These are phyloP conservation scores for Lomentospora prolificans DNA, from an alignment of 2,329 filamentous ascomycete species.

Conservation along the genomic window DNA sequence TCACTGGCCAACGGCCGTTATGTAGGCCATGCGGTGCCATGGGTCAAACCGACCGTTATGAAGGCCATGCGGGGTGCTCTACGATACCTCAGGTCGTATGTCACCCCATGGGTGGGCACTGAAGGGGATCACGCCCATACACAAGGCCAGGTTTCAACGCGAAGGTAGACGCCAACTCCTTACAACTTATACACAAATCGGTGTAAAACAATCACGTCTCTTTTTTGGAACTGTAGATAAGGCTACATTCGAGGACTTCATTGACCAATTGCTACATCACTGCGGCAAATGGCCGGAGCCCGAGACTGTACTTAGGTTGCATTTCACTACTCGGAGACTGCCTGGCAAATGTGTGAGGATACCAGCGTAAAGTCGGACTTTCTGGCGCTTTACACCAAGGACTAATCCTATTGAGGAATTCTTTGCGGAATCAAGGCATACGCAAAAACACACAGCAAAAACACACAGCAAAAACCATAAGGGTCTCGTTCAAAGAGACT, in stretches of 20 bases:
- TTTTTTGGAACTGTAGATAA: constrained; percentile 10
- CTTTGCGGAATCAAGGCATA: neutral
- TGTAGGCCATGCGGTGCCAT: too few relatives aligned
- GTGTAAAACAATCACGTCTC: constrained; percentile 15
- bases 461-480: neutral
- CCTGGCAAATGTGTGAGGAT: neutral
- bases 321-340: neutral
- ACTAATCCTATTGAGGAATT: constrained; percentile 2
- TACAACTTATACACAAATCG: constrained; percentile 17
- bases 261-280: constrained; percentile 21
- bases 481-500: neutral
- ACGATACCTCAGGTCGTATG: too few relatives aligned
- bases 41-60: too few relatives aligned
- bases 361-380: constrained; percentile 1
- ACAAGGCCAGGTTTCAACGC: constrained; percentile 15
- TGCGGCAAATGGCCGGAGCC: constrained; percentile 21
- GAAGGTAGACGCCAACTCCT: constrained; percentile 13
- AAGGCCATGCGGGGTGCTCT: too few relatives aligned
- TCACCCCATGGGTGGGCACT: constrained; percentile 25
- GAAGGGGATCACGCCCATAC: constrained; percentile 15
- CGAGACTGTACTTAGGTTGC: constrained; percentile 19
- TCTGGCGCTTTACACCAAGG: neutral
- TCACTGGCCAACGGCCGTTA: too few relatives aligned
- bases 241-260: constrained; percentile 16
- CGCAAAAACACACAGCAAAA: too few relatives aligned